Base-by-base conservation (phyloP, 1,284 basidiomycete genomes). In the Mycena sp. region DNA sequence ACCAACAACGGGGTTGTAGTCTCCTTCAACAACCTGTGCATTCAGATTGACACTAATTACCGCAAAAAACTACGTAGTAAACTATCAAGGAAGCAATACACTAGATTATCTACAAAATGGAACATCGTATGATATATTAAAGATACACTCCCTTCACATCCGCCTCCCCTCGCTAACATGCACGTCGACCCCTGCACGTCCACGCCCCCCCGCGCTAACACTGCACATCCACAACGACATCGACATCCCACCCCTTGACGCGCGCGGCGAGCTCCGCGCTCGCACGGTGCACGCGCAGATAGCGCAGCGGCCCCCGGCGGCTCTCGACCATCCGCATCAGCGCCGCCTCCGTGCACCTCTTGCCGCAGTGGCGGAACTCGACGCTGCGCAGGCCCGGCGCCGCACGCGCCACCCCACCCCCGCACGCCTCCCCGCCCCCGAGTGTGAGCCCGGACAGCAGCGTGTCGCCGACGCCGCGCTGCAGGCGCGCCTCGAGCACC, bases 241-340 rank as follows among this genome's bases (percentile, higher is more conserved):
- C 63, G 53, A 67, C 21, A 62, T 77, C 29, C 74, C 73, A 51
- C 69, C 73, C 45, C 59, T 69, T 73, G 68, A 48, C 19, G 60
- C 56, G 45, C 30, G 37, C 32, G 14, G 30, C 43, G 32, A 49
- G 30, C 21, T 54, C 41, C n/a, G 41, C 17, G 26, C 55, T 65
- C n/a, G 48, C 56, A 19, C 59, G 53, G 19, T 65, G 64, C 37
- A 65, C 44, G 14, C 53, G 38, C 23, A 64, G 32, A 44, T 64
- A 53, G 38, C 52, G 7, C 48, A 53, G 37, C 45, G 38, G 57
- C 5, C 63, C 58, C 6, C 7, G 17, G 32, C 32, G 32, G 32
- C 9, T 14, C 32, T 68, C 64, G 40, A 68, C 52, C 67, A 68
- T 66, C n/a, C 40, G 30, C 23, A 66, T 54, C 10, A 68, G 46